phyloP scores from a whole-genome alignment of 2,329 filamentous ascomycete genomes.

The Diplodia sapinea region DNA sequence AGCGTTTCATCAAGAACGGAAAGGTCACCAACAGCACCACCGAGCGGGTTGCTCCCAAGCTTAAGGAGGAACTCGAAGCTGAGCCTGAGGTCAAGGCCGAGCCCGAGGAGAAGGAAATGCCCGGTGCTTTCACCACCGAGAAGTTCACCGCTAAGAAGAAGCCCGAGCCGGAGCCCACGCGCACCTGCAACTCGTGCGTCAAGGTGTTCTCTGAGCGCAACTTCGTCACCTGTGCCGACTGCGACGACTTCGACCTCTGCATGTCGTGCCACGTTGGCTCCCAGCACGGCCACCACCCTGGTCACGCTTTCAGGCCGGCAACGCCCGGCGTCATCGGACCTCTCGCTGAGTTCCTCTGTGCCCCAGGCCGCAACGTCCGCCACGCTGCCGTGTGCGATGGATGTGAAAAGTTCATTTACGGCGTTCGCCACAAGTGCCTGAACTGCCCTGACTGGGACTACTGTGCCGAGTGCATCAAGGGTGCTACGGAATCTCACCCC shows the following conservation, averaged over 20 bases:
- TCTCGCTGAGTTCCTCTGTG: conserved; percentile 70
- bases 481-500: conserved; percentile 72
- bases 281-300: conserved; percentile 89
- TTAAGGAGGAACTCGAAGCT: conserved; percentile 47
- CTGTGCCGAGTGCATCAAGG: conserved; percentile 76
- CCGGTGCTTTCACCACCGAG: conserved; percentile 27
- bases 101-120: conserved; percentile 41
- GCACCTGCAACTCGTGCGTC: conserved; percentile 76
- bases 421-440: conserved; percentile 94
- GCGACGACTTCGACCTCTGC: conserved; percentile 93
- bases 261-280: conserved; percentile 76
- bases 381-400: conserved; percentile 95
- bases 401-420: conserved; percentile 83
- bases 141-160: conserved; percentile 44
- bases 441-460: conserved; percentile 98
- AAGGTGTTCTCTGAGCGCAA: conserved; percentile 74
- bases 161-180: conserved; percentile 53
- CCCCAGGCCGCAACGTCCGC: conserved; percentile 76
- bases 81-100: conserved; percentile 52
- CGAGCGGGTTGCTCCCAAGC: conserved; percentile 74
- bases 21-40: conserved; percentile 84
- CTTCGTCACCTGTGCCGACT: conserved; percentile 84
- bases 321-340: conserved; percentile 67
- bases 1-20: conserved; percentile 80
- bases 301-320: conserved; percentile 76